Evolutionary conservation across 352 stramenopile species (phyloP).

Genomic region (Globisporangium iwayamae): DNA sequence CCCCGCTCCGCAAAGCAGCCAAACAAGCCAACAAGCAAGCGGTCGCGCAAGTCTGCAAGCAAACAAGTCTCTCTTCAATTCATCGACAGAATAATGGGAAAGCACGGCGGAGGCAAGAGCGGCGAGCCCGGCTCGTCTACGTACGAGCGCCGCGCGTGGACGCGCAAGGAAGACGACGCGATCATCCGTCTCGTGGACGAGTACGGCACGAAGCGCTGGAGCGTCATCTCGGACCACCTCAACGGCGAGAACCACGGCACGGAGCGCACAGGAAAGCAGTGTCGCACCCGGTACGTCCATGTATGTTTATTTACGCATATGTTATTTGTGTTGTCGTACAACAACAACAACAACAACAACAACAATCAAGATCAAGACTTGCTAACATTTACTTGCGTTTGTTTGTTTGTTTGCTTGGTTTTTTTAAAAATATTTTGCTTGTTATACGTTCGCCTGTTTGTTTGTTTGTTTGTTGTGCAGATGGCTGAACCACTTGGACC

Average conservation of each 20-base stretch:
- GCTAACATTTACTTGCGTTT: not conserved
- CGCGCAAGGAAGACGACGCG: slow-evolving; percentile 80
- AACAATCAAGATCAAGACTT: too few relatives aligned
- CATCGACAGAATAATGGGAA: slow-evolving; percentile 40
- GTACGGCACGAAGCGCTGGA: slow-evolving; percentile 86
- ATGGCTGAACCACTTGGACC: slow-evolving; percentile 84
- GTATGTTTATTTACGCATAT: not conserved
- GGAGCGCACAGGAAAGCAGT: slow-evolving; percentile 83
- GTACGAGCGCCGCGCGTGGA: slow-evolving; percentile 83
- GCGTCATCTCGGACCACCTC: slow-evolving; percentile 83
- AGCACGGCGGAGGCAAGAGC: slow-evolving; percentile 39
- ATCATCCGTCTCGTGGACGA: slow-evolving; percentile 85
- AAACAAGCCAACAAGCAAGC: slow-evolving; percentile 7
- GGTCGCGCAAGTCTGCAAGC: not conserved
- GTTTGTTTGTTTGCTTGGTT: slow-evolving; percentile 6
- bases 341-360: not conserved
- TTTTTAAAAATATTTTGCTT: slow-evolving; percentile 2
- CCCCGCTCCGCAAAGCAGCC: not conserved
- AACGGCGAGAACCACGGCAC: slow-evolving; percentile 84
- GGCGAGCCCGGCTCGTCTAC: slow-evolving; percentile 51
- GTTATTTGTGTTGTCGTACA: not conserved
- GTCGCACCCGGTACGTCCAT: slow-evolving; percentile 48
- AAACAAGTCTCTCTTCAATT: not conserved
- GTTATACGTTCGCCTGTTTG: not conserved
- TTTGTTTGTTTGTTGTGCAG: slow-evolving; percentile 20